These are phyloP conservation scores for Tanacetum coccineum DNA, from an alignment of 129 eudicot genomes.

Conservation along the genomic window DNA sequence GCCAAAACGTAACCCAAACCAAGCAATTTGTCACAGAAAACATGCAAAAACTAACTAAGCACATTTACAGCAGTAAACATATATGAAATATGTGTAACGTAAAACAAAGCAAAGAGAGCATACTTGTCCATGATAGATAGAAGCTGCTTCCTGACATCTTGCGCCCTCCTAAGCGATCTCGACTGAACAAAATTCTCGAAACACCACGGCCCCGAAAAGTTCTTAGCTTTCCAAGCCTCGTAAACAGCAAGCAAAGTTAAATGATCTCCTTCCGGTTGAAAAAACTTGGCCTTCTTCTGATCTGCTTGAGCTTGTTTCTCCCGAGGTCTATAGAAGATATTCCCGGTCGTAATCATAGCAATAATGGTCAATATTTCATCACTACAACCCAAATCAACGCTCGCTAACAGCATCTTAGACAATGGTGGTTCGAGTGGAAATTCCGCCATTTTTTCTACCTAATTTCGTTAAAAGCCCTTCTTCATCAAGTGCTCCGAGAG, in stretches of 20 bases:
- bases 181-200: constrained; percentile 83
- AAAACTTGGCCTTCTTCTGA: constrained; percentile 79
- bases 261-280: constrained; percentile 93
- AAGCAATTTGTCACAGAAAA: too few relatives aligned
- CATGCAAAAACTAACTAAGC: too few relatives aligned
- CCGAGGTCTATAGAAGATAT: constrained; percentile 81
- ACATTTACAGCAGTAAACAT: background rate
- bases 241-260: constrained; percentile 85
- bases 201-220: constrained; percentile 88
- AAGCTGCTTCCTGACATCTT: constrained; percentile 89
- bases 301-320: constrained; percentile 95
- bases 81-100: background rate
- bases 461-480: constrained; percentile 78
- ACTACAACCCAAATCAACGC: constrained; percentile 91
- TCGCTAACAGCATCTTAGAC: constrained; percentile 86
- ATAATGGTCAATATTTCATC: constrained; percentile 92
- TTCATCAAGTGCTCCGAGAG: constrained; percentile 84
- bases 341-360: constrained; percentile 89
- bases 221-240: constrained; percentile 94
- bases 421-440: constrained; percentile 87
- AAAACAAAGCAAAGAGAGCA: constrained; percentile 24
- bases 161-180: constrained; percentile 81
- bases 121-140: constrained; percentile 90
- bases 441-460: constrained; percentile 90
- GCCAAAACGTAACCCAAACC: too few relatives aligned